Evolutionary conservation across 345 rosid genomes (phyloP).

Genomic region (Syzygium aromaticum): DNA sequence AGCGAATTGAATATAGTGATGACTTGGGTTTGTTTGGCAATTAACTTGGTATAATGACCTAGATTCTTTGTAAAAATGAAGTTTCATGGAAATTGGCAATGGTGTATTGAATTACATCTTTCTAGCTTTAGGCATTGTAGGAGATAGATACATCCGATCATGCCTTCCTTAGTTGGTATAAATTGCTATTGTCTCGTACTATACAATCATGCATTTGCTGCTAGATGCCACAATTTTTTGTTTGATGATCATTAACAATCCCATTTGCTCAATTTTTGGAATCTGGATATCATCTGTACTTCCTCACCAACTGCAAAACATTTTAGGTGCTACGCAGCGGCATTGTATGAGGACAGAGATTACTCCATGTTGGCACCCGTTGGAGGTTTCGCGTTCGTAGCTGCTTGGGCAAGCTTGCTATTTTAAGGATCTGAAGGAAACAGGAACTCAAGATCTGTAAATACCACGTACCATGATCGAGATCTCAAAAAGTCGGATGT

Average conservation of each 20-base stretch:
- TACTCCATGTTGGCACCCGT: constrained; percentile 75
- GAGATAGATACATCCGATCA: not conserved
- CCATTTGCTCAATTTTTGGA: not conserved
- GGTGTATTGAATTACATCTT: not conserved
- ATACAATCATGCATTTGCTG: not conserved
- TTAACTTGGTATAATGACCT: not conserved
- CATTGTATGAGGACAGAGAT: constrained; percentile 72
- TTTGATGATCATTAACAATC: not conserved
- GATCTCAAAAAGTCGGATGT: not conserved
- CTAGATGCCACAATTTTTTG: not conserved
- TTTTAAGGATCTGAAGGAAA: constrained; percentile 25
- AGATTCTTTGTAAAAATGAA: not conserved
- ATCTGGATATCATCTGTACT: not conserved
- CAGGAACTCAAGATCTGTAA: not conserved
- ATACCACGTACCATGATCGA: not conserved
- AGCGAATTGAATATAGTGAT: not conserved
- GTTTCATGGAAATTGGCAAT: not conserved
- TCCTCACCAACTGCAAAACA: not conserved
- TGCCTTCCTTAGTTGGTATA: not conserved
- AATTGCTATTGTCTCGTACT: not conserved
- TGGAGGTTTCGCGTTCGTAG: constrained; percentile 83
- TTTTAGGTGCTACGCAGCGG: constrained; percentile 80
- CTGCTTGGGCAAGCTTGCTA: constrained; percentile 81
- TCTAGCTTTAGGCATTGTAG: not conserved
- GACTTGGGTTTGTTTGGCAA: not conserved